A percentile compares a stretch with the other conserved stretches of the same genome.
Evolutionary conservation across 495 filamentous ascomycete genomes (phyloP).

Genomic region (Aspergillus cristatus): DNA sequence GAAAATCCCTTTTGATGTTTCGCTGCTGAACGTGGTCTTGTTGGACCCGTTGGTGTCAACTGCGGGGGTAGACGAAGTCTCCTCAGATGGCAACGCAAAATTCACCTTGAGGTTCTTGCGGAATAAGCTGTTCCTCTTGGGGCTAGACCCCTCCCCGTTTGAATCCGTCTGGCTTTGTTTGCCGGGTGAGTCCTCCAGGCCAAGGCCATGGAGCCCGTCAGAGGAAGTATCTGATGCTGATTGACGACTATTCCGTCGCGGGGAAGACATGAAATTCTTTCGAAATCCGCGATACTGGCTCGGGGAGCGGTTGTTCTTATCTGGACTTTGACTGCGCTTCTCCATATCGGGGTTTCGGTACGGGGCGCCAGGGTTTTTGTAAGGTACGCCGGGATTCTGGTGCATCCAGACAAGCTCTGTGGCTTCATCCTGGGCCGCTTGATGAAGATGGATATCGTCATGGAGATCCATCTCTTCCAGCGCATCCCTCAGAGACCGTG

Average conservation of each 20-base stretch:
- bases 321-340: constrained; percentile 33
- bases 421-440: constrained; percentile 76
- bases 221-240: constrained; percentile 44
- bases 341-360: constrained; percentile 42
- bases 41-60: constrained; percentile 14
- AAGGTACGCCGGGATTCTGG: constrained; percentile 52
- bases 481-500: constrained; percentile 63
- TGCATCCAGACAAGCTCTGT: constrained; percentile 83
- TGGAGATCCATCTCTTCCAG: constrained; percentile 70
- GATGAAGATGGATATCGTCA: constrained; percentile 59
- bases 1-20: constrained; percentile 37
- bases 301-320: constrained; percentile 55
- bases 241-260: constrained; percentile 21
- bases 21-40: constrained; percentile 27
- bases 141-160: constrained; percentile 4
- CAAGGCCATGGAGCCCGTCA: constrained; percentile 16
- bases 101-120: constrained; percentile 35
- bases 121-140: constrained; percentile 12
- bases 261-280: constrained; percentile 22
- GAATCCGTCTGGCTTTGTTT: background rate
- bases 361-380: constrained; percentile 47
- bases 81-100: constrained; percentile 29
- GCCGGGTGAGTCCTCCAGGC: background rate
- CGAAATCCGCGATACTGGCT: constrained; percentile 45
- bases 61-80: constrained; percentile 4